Evolutionary conservation across 2,329 filamentous ascomycete species (phyloP), one percentile per base, ranked within the genome.

Genomic region (Chaetomiaceae sp.): DNA sequence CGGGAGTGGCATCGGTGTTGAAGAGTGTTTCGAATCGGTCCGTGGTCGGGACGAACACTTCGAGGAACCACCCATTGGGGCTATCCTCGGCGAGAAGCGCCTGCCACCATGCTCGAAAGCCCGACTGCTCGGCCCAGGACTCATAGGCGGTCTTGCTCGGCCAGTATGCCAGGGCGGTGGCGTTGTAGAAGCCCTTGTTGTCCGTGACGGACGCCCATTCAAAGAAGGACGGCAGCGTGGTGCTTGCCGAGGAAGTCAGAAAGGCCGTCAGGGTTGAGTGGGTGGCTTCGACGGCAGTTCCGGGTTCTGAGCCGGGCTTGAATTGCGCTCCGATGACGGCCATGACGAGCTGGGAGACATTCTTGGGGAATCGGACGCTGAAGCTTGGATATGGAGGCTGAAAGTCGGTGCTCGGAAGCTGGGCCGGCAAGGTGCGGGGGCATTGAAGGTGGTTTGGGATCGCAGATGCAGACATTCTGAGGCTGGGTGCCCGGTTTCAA

Each of bases 11-110:
- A 20, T 63, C 61, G 48, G 66, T 65, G 3, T 70, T 71, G 49
- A 71, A 71, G 10, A 74, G 61, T 0, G 69, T 73, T 55, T 75
- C 71, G 58, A 73, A 67, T 12, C 70, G 66, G 51, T 74, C 70
- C 2, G 72, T 58, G 1, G 66, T 62, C 2, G 72, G 72, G 21
- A 65, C 60, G 50, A 75, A 66, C 25, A 72, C 56, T 56, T 75
- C 71, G 19, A 67, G 58, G 57, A 74, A 74, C 68, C 67, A 74
- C 12, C 72, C 71, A 13, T 68, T 50, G 55, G 3, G 35, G 31
- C 27, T 20, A 12, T 17, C 43, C n/a, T 56, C 58, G 10, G 59
- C 54, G 9, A 66, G 53, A 1, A 68, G 55, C 3, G 44, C 55
- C 4, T 65, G 44, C 70, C 70, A 73, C 69, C 70, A 73, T 2